phyloP scores from a whole-genome alignment of 116 monocot species.

The Cymodocea nodosa region DNA sequence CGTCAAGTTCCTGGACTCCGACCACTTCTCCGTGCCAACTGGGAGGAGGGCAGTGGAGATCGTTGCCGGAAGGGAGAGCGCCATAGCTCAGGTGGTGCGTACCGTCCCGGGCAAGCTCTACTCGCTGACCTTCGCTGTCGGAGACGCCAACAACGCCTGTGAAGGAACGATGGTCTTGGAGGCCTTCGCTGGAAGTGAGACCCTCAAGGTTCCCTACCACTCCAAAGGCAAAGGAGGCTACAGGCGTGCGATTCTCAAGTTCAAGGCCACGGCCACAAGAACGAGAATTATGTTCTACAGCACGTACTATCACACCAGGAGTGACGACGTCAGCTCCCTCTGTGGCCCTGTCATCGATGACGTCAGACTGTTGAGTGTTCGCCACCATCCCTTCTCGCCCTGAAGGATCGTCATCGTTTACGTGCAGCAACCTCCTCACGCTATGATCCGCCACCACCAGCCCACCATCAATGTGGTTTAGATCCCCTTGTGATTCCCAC shows the following conservation, averaged over 20 bases:
- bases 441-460: too few relatives aligned
- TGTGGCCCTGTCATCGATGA: conserved; percentile 71
- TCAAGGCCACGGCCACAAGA: conserved; percentile 21
- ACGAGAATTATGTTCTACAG: conserved; percentile 56
- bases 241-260: conserved; percentile 37
- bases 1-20: conserved; percentile 53
- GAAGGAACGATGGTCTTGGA: conserved; percentile 46
- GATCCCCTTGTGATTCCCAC: too few relatives aligned
- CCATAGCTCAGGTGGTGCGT: conserved; percentile 45
- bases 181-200: conserved; percentile 37
- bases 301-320: conserved; percentile 35
- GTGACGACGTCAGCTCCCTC: conserved; percentile 54
- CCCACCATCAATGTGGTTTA: not conserved
- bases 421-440: too few relatives aligned
- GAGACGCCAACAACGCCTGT: conserved; percentile 55
- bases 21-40: conserved; percentile 55
- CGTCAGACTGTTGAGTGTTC: conserved; percentile 38
- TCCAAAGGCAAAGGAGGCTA: conserved; percentile 53
- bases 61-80: conserved; percentile 65
- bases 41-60: conserved; percentile 66
- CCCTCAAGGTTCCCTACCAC: conserved; percentile 40
- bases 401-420: not conserved
- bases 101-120: conserved; percentile 35
- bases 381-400: conserved; percentile 5
- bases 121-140: conserved; percentile 46